Base-by-base conservation (phyloP, 2,329 filamentous ascomycete genomes). In the Penicillium hesseltinei region DNA sequence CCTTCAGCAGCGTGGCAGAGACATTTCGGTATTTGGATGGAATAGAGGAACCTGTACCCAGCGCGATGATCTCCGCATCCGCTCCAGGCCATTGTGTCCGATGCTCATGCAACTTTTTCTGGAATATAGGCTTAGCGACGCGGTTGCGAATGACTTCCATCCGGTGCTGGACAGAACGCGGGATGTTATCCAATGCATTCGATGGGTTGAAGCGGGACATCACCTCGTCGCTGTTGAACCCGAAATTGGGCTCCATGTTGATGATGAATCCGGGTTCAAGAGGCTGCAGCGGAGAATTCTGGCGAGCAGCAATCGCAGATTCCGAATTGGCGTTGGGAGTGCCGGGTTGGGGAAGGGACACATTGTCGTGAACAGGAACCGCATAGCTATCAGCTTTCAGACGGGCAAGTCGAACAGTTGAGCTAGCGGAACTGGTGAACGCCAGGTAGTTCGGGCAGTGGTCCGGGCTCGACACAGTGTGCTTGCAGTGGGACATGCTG, bases 1-100 rank as follows among this genome's bases (percentile, higher is more conserved):
- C 88, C 15, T 90, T 84, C 44, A 99, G 77, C 5, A 99, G 80
- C 0, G 92, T 97, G 2, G 88, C 87, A 11, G 93, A 96, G 21
- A 99, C 94, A 71, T 97, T 99, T 66, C 94, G 89, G 73, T 97
- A 94, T 72, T 95, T 95, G 35, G 91, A 96, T 2, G 94, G 94
- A 17, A 89, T 72, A 0, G 93, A 90, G 3, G 93, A 97, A 9
- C 94, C 94, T 3, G 94, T 99, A 6, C 94, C 94, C 0, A 99
- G 83, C 1, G 92, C 86, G 39, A 92, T 88, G 48, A 99, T 85
- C 73, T 97, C 92, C 0, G 88, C 85, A 66, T 97, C 88, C 35
- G 84, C 82, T 62, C 85, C 84, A 2, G 89, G 89, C 2, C 96
- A 83, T 59, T 87, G 83, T n/a, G 81, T 75, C 61, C 87, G 84